Percentiles rank a stretch among this genome's conserved stretches.
Conservation (phyloP, 305 asterid species). For the Nicotiana rustica region DNA sequence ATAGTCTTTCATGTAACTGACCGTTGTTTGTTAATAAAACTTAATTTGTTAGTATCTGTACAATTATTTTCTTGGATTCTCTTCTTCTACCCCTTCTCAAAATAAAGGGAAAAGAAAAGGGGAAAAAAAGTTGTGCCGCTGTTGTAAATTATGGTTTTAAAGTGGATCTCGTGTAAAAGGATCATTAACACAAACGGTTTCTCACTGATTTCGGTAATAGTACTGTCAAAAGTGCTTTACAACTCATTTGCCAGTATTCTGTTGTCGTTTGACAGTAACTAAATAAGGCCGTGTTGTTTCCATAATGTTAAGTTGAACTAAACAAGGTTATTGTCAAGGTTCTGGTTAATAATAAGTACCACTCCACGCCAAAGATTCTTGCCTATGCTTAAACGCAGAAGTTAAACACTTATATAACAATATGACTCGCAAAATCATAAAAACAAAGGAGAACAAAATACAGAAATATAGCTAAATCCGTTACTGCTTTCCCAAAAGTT, state of each 20-base stretch:
- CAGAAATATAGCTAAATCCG: not conserved
- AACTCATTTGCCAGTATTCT: no score
- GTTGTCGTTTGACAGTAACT: no score
- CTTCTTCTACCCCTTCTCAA: not conserved
- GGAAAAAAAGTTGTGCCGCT: not conserved
- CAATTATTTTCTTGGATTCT: not conserved
- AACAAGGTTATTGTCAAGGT: no score
- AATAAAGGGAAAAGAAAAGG: slow-evolving; percentile 7
- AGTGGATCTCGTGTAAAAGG: slow-evolving; percentile 2
- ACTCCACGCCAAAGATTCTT: no score
- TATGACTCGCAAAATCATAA: not conserved
- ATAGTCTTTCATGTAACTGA: slow-evolving; percentile 42
- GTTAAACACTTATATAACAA: slow-evolving; percentile 8
- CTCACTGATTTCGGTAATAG: no score
- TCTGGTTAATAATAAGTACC: no score
- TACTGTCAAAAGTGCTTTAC: no score
- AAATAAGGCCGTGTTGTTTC: no score
- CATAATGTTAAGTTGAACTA: no score
- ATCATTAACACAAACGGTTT: not conserved
- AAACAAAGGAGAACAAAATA: not conserved
- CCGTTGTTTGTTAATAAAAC: slow-evolving; percentile 44
- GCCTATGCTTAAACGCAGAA: not conserved
- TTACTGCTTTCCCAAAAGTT: not conserved
- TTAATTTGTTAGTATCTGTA: slow-evolving; percentile 32
- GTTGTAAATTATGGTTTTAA: not conserved